These are phyloP conservation scores for Aspergillus chevalieri DNA, from an alignment of 2,329 filamentous ascomycete genomes.

Conservation along the genomic window DNA sequence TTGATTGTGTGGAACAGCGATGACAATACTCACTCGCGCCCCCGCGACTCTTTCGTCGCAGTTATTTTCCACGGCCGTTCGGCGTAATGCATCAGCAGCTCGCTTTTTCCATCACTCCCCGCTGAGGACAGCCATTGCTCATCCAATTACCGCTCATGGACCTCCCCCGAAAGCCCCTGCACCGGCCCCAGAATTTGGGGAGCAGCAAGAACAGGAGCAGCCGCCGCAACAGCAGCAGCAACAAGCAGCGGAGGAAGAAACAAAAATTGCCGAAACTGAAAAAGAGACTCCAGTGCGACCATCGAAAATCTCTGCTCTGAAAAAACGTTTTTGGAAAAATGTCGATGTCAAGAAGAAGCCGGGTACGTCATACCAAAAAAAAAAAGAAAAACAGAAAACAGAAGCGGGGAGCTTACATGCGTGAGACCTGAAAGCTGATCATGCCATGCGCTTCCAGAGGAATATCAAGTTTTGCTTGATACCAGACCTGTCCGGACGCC, in stretches of 20 bases:
- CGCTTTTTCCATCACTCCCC: constrained; percentile 31
- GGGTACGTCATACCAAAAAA: constrained; percentile 40
- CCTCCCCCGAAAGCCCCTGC: constrained; percentile 55
- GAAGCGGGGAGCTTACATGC: too few species aligned
- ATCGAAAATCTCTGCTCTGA: constrained; percentile 39
- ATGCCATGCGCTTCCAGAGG: constrained; percentile 27
- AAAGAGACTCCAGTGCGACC: constrained; percentile 21
- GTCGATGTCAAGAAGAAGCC: constrained; percentile 63
- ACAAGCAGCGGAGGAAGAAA: constrained; percentile 41
- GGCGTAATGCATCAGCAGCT: constrained; percentile 11
- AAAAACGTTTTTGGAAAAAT: constrained; percentile 83
- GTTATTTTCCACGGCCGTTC: constrained; percentile 10
- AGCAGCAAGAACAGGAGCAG: constrained; percentile 15
- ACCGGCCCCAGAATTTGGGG: constrained; percentile 44
- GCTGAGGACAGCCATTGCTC: constrained; percentile 46
- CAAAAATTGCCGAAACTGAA: constrained; percentile 27
- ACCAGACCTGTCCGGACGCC: constrained; percentile 71
- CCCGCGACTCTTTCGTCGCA: constrained; percentile 14
- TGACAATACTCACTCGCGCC: constrained; percentile 18
- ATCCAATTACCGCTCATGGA: constrained; percentile 54
- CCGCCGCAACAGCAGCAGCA: constrained; percentile 27
- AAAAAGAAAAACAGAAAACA: too few species aligned
- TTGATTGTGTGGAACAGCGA: constrained; percentile 5
- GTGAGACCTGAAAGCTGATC: too few species aligned
- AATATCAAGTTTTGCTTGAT: constrained; percentile 68